Conservation (phyloP, 495 filamentous ascomycete species). For the Trichoderma virens region DNA sequence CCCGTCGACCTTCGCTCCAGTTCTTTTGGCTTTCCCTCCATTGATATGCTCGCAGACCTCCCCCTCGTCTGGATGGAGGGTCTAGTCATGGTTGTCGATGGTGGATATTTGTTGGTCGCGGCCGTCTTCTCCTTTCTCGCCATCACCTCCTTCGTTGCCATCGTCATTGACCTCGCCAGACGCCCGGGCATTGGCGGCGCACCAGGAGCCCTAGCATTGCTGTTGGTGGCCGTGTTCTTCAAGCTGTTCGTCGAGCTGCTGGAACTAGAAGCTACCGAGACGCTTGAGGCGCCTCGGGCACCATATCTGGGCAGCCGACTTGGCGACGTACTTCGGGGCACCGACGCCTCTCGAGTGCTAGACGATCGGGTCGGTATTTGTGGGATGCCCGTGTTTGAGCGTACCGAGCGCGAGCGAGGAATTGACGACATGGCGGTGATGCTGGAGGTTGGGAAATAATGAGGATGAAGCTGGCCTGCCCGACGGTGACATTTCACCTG, state of each 20-base stretch:
- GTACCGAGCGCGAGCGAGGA: not conserved
- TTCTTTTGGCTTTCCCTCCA: constrained; percentile 13
- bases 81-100: constrained; percentile 9
- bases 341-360: not conserved
- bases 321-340: constrained; percentile 29
- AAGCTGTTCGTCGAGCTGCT: constrained; percentile 12
- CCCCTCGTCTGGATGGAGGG: not conserved
- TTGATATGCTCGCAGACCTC: constrained; percentile 16
- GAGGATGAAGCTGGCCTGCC: not conserved
- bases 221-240: constrained; percentile 14
- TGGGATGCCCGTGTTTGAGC: not conserved
- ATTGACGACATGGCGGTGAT: not conserved
- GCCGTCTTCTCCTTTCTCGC: not conserved
- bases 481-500: not conserved
- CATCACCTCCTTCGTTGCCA: constrained; percentile 5
- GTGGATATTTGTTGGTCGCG: constrained; percentile 8
- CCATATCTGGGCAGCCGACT: constrained; percentile 39
- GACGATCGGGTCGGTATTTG: not conserved
- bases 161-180: not conserved
- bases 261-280: constrained; percentile 16
- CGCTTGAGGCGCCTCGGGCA: no score
- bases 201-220: constrained; percentile 16
- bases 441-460: not conserved
- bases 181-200: constrained; percentile 11
- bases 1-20: constrained; percentile 15